These are phyloP conservation scores for Tripidium arundinaceum DNA, from an alignment of 202 grass and related monocot species.

Conservation along the genomic window DNA sequence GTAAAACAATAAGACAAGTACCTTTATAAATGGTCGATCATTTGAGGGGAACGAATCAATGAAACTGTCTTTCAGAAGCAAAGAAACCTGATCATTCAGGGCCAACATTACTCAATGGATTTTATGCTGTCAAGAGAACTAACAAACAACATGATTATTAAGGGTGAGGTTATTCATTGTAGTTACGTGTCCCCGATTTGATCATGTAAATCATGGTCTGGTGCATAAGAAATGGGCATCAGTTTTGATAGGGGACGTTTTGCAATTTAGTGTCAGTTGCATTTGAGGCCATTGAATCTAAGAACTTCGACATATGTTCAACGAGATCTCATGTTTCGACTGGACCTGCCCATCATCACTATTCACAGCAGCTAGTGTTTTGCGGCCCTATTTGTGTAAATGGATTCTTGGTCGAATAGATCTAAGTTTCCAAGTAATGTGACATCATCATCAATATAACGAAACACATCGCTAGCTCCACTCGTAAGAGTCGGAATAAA, in stretches of 20 bases:
- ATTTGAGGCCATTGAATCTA: neutral
- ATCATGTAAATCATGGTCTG: slow-evolving; percentile 9
- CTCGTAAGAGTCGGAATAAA: neutral
- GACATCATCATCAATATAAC: neutral
- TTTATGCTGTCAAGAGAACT: slow-evolving; percentile 9
- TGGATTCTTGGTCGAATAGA: neutral
- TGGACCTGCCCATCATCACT: neutral
- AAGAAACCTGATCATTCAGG: slow-evolving; percentile 66
- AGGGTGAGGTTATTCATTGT: slow-evolving; percentile 7
- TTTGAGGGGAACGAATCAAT: slow-evolving; percentile 74
- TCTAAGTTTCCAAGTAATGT: neutral
- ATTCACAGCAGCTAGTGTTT: neutral
- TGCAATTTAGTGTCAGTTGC: neutral
- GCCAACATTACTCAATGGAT: slow-evolving; percentile 13
- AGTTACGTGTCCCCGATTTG: neutral
- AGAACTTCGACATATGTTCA: neutral
- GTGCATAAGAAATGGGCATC: neutral
- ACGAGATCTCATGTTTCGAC: neutral
- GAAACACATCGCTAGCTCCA: neutral
- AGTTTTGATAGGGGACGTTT: neutral
- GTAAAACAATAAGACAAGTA: slow-evolving; percentile 28
- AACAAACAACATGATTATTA: slow-evolving; percentile 9
- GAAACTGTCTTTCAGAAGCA: slow-evolving; percentile 98
- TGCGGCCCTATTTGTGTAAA: neutral
- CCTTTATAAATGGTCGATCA: slow-evolving; percentile 87